phyloP scores from a whole-genome alignment of 768 basidiomycete genomes.

The Boletus subparvulus region DNA sequence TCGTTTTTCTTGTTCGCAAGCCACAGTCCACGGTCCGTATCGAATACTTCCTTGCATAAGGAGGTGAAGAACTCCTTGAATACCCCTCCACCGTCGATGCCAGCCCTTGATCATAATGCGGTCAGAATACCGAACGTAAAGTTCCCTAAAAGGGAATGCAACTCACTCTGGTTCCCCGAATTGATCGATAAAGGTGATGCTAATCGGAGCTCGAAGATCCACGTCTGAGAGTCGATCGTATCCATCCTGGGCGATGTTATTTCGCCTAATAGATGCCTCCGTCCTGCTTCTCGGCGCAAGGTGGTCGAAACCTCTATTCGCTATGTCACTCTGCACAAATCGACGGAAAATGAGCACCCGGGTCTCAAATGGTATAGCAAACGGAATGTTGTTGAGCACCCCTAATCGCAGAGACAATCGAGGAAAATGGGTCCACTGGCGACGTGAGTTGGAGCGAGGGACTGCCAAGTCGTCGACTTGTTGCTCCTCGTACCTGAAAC shows the following conservation, averaged over 20 bases:
- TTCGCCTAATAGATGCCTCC: slow-evolving; percentile 50
- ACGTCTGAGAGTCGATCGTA: slow-evolving; percentile 79
- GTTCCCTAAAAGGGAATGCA: background rate
- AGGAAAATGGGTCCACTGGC: slow-evolving; percentile 64
- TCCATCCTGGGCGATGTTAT: slow-evolving; percentile 83
- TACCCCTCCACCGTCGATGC: slow-evolving; percentile 95
- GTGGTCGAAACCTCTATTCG: slow-evolving; percentile 17
- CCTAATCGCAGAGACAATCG: slow-evolving; percentile 72
- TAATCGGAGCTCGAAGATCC: slow-evolving; percentile 77
- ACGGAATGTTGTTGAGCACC: slow-evolving; percentile 92
- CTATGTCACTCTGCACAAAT: slow-evolving; percentile 70
- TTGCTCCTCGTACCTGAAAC: slow-evolving; percentile 61
- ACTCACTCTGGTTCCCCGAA: slow-evolving; percentile 83
- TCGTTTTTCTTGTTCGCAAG: slow-evolving; percentile 87
- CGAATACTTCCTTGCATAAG: slow-evolving; percentile 90
- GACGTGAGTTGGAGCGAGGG: slow-evolving; percentile 49
- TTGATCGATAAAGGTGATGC: slow-evolving; percentile 92
- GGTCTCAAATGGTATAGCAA: slow-evolving; percentile 88
- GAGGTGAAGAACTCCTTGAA: slow-evolving; percentile 98
- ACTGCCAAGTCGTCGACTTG: slow-evolving; percentile 37
- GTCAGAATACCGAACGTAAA: slow-evolving; percentile 4
- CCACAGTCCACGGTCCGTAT: slow-evolving; percentile 94
- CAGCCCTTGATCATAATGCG: slow-evolving; percentile 49
- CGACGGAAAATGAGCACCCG: slow-evolving; percentile 88
- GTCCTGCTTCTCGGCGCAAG: slow-evolving; percentile 19